phyloP scores from a whole-genome alignment of 306 rosid genomes.

The barrel medic (Medicago truncatula) region MtrunA17r5.0-ANR NC_053043.1:46088501-46089000 shows the following conservation, averaged over 20 bases:
- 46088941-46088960: slow-evolving; percentile 8
- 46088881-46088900: slow-evolving; percentile 92
- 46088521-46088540: slow-evolving; percentile 72
- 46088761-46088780: slow-evolving; percentile 75
- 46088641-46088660: slow-evolving; percentile 71
- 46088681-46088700: slow-evolving; percentile 4
- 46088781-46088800: slow-evolving; percentile 91
- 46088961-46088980: slow-evolving; percentile 15
- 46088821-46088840: slow-evolving; percentile 87
- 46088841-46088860: slow-evolving; percentile 92
- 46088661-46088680: slow-evolving; percentile 39
- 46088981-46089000: not conserved
- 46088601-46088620: slow-evolving; percentile 99
- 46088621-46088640: slow-evolving; percentile 89
- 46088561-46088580: slow-evolving; percentile 75
- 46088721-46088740: slow-evolving; percentile 55
- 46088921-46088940: slow-evolving; percentile 36
- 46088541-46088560: slow-evolving; percentile 75
- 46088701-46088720: slow-evolving; percentile 28
- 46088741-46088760: slow-evolving; percentile 58
- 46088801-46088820: slow-evolving; percentile 85
- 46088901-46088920: slow-evolving; percentile 53
- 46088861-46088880: slow-evolving; percentile 68
- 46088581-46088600: slow-evolving; percentile 99
- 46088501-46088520: slow-evolving; percentile 61